Evolutionary conservation across 495 filamentous ascomycete genomes (phyloP).

Genomic region (Aspergillus campestris): DNA sequence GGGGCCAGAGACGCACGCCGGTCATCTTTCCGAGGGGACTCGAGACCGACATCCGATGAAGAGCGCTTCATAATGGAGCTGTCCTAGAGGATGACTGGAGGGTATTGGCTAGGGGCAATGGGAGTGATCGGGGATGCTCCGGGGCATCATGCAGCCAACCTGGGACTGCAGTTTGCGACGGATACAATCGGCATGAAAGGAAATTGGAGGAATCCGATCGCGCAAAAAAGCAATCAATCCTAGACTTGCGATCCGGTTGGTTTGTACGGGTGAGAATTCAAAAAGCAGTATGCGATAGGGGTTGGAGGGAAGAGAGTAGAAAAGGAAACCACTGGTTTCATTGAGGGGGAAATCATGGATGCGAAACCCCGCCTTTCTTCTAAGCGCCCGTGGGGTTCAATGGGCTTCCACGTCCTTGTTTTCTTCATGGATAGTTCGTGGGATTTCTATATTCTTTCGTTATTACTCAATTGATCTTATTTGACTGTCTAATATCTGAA

Average conservation of each 20-base stretch:
- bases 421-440: too few relatives aligned
- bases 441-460: too few relatives aligned
- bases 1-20: constrained; percentile 13
- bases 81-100: constrained; percentile 13
- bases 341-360: neutral
- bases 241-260: too few relatives aligned
- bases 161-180: constrained; percentile 4
- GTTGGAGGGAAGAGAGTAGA: too few relatives aligned
- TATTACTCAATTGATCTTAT: too few relatives aligned
- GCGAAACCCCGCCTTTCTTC: neutral
- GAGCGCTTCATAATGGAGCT: constrained; percentile 34
- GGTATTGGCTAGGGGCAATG: constrained; percentile 4
- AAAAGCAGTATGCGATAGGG: too few relatives aligned
- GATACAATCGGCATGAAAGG: constrained; percentile 4
- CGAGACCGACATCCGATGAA: constrained; percentile 32
- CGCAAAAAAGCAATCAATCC: too few relatives aligned
- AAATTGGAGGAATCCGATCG: neutral
- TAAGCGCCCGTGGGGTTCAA: too few relatives aligned
- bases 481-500: too few relatives aligned
- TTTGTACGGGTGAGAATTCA: too few relatives aligned
- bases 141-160: constrained; percentile 22
- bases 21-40: constrained; percentile 20
- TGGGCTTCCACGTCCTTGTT: too few relatives aligned
- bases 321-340: too few relatives aligned
- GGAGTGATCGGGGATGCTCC: constrained; percentile 34